These are phyloP conservation scores for Heterobasidion irregulare DNA, from an alignment of 1,284 basidiomycete genomes.

Conservation along the genomic window DNA sequence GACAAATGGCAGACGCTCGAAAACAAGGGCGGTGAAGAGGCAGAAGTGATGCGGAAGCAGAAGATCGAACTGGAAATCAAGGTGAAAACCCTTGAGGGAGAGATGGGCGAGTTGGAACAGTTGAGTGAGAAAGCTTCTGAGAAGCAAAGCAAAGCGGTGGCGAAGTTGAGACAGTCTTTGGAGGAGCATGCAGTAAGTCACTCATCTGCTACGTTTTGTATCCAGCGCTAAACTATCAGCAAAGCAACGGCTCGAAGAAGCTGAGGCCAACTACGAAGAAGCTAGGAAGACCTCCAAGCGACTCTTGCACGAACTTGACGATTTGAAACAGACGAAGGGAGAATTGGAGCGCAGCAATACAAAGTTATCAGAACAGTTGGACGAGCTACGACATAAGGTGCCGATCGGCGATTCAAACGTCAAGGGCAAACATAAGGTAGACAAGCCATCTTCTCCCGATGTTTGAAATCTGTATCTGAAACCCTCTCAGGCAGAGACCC, in stretches of 20 bases:
- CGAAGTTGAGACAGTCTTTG: conserved; percentile 23
- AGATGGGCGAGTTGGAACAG: neutral
- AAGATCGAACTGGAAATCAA: conserved; percentile 49
- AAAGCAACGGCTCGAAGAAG: neutral
- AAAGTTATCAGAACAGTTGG: neutral
- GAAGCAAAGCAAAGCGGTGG: conserved; percentile 32
- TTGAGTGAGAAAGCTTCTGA: conserved; percentile 11
- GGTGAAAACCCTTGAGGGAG: conserved; percentile 14
- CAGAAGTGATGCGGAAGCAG: conserved; percentile 44
- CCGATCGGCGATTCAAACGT: neutral
- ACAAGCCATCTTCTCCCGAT: conserved; percentile 7
- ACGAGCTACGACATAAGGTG: neutral
- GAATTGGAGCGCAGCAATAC: neutral
- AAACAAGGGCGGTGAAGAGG: conserved; percentile 49
- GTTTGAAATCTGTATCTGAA: neutral
- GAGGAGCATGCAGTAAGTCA: neutral
- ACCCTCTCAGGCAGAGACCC: conserved; percentile 13
- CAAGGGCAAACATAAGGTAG: conserved; percentile 8
- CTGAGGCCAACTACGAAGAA: neutral
- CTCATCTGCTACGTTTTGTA: neutral
- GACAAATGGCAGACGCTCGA: conserved; percentile 63
- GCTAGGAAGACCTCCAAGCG: neutral
- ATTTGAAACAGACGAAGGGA: neutral
- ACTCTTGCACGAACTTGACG: neutral
- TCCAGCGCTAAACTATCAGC: neutral